phyloP scores from a whole-genome alignment of 2,329 filamentous ascomycete species.

The Coniochaeta prunicola region DNA sequence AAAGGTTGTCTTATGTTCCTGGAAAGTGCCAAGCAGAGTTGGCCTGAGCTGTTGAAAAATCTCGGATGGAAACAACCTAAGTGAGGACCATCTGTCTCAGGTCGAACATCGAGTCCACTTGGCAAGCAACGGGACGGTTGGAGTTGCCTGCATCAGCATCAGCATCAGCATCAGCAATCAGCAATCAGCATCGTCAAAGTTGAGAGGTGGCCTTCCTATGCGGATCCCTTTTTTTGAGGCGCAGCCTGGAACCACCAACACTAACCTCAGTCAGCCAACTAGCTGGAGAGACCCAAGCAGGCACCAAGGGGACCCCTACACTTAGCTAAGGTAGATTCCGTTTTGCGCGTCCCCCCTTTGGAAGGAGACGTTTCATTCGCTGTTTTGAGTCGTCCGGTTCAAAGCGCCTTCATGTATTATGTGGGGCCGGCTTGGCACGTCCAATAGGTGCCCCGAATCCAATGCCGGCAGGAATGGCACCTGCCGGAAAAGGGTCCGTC shows the following conservation, averaged over 20 bases:
- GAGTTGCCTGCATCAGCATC: not conserved
- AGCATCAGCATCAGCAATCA: not conserved
- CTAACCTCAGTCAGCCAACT: no score
- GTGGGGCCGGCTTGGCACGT: not conserved
- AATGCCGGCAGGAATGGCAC: not conserved
- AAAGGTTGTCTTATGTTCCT: not conserved
- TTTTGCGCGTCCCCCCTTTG: not conserved
- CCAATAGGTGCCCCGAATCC: not conserved
- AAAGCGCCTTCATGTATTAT: not conserved
- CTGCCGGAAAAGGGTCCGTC: not conserved
- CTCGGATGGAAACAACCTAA: not conserved
- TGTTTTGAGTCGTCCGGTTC: not conserved
- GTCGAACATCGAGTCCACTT: not conserved
- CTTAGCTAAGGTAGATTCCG: not conserved
- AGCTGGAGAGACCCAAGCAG: not conserved
- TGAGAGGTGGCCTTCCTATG: not conserved
- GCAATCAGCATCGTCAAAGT: no score
- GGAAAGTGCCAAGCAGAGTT: not conserved
- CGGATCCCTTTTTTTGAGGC: not conserved
- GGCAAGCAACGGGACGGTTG: not conserved
- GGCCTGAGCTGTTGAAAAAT: not conserved
- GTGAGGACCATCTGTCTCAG: not conserved
- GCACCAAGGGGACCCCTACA: not conserved
- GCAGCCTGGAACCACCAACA: no score
- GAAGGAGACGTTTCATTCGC: not conserved